Evolutionary conservation across 1,284 basidiomycete genomes (phyloP).

Genomic region (Ustanciosporium gigantosporum): DNA sequence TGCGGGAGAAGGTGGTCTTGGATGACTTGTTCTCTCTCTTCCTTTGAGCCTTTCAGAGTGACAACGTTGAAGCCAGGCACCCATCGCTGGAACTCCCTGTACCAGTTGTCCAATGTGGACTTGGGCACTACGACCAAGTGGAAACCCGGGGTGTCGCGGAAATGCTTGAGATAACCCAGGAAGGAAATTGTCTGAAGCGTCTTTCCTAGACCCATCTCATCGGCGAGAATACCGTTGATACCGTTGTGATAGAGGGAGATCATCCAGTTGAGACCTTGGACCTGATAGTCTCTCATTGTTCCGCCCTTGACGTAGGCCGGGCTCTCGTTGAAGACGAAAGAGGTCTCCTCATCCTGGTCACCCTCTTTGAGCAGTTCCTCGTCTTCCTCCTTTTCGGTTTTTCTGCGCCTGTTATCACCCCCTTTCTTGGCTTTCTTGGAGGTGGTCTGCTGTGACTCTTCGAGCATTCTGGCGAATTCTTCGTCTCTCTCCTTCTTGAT

Average conservation of each 20-base stretch:
- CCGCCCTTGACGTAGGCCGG: conserved; percentile 67
- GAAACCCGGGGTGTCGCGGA: conserved; percentile 75
- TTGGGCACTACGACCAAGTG: conserved; percentile 97
- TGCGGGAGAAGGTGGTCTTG: conserved; percentile 77
- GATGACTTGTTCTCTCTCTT: conserved; percentile 84
- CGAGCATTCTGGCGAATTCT: conserved; percentile 83
- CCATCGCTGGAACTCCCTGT: conserved; percentile 90
- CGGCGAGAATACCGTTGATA: conserved; percentile 56
- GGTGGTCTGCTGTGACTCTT: conserved; percentile 64
- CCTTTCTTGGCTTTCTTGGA: conserved; percentile 29
- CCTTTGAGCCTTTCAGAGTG: conserved; percentile 82
- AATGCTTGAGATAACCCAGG: conserved; percentile 89
- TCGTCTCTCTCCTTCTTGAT: conserved; percentile 77
- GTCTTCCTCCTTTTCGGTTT: conserved; percentile 82
- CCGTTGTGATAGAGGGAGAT: conserved; percentile 50
- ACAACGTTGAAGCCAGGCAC: conserved; percentile 79
- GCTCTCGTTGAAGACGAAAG: conserved; percentile 54
- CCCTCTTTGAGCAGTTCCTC: conserved; percentile 79
- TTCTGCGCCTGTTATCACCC: conserved; percentile 74
- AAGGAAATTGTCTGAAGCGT: conserved; percentile 98
- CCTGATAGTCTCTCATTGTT: conserved; percentile 88
- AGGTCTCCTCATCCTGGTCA: conserved; percentile 74
- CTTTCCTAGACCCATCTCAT: conserved; percentile 87
- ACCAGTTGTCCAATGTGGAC: conserved; percentile 96
- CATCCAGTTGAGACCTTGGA: conserved; percentile 98